Evolutionary conservation across 345 rosid genomes (phyloP).

Genomic region (Boechera divaricarpa): DNA sequence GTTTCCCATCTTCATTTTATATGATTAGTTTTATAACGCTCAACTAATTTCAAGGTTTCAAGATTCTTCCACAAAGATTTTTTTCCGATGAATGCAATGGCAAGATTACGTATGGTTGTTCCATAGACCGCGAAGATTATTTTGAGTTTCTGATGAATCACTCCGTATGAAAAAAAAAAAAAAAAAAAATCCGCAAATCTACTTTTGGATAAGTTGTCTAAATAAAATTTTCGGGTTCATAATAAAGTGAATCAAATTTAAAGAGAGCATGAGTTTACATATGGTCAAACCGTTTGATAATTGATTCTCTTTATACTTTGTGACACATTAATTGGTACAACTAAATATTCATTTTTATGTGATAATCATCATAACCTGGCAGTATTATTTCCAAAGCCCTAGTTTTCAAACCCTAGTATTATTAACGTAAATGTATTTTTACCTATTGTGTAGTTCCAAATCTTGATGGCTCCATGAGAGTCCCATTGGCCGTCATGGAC

Average conservation of each 20-base stretch:
- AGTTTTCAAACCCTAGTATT: background rate
- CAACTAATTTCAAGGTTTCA: no score
- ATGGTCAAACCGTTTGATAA: no score
- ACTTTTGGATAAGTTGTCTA: no score
- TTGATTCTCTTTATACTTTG: background rate
- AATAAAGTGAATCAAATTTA: no score
- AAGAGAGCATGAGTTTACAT: no score
- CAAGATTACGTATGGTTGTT: background rate
- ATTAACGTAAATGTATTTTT: background rate
- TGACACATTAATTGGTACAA: background rate
- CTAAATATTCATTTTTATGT: background rate
- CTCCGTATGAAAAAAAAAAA: no score
- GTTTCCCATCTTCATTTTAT: constrained; percentile 40
- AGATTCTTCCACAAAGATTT: no score
- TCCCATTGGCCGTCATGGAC: constrained; percentile 47
- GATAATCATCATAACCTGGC: no score
- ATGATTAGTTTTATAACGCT: background rate
- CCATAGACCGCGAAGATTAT: background rate
- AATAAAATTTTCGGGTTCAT: no score
- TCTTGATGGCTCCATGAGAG: constrained; percentile 47
- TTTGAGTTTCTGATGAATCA: no score
- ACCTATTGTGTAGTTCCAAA: constrained; percentile 48
- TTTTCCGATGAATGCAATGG: no score
- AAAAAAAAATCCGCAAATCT: no score
- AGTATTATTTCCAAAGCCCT: background rate